Percentiles rank a stretch among this genome's conserved stretches.
phyloP scores from a whole-genome alignment of 257 asterid species.

The Solanum pinnatisectum region DNA sequence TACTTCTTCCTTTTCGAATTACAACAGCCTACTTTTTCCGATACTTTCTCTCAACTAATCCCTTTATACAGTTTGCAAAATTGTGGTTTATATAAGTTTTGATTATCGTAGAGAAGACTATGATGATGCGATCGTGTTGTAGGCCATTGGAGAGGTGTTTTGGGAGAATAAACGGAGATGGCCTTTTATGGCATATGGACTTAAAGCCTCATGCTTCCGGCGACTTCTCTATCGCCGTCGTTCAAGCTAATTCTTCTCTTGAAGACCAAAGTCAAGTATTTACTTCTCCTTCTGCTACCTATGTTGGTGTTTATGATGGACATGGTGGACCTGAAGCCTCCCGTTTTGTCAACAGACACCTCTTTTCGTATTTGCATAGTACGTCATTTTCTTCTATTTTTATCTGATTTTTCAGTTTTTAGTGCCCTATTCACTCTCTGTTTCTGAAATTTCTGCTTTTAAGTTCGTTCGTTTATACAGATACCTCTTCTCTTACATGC shows the following conservation, averaged over 20 bases:
- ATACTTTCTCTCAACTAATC: not conserved
- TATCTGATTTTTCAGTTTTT: not conserved
- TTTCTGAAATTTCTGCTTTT: not conserved
- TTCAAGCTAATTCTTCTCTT: conserved; percentile 78
- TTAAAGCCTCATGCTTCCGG: conserved; percentile 83
- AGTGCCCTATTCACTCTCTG: not conserved
- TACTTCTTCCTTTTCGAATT: not conserved
- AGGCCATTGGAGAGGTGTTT: conserved; percentile 45
- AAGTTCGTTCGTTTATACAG: not conserved
- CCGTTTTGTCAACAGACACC: conserved; percentile 71
- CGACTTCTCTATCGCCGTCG: conserved; percentile 86
- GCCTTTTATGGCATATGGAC: conserved; percentile 70
- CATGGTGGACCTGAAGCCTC: conserved; percentile 99
- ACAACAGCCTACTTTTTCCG: not conserved
- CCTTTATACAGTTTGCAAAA: not conserved
- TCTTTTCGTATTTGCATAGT: conserved; percentile 76
- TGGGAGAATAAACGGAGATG: conserved; percentile 58
- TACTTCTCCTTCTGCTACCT: conserved; percentile 84
- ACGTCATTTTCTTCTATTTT: not conserved
- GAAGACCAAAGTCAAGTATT: conserved; percentile 96
- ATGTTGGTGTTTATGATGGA: conserved; percentile 90
- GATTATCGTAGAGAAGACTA: not conserved
- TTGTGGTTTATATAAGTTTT: not conserved
- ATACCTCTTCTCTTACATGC: not conserved
- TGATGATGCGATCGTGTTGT: conserved; percentile 65